Percentiles rank a stretch among this genome's conserved stretches.
Conservation (phyloP, 2,329 filamentous ascomycete species). For the Verticillium tricorpus region DNA sequence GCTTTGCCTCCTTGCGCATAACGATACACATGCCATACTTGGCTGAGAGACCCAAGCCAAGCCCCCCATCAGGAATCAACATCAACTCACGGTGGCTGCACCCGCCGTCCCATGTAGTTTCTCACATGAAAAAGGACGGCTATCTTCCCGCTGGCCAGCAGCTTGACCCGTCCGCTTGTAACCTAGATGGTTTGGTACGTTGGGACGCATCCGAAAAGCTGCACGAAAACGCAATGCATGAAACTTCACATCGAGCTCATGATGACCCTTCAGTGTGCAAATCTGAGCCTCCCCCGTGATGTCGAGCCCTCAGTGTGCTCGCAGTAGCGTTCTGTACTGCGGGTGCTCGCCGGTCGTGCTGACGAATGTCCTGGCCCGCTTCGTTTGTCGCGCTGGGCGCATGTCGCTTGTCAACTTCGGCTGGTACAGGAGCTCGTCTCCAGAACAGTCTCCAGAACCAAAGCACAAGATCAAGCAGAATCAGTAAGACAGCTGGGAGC, state of each 20-base stretch:
- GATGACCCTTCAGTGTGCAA: neutral
- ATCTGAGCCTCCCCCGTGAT: neutral
- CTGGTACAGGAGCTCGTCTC: neutral
- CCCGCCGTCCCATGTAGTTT: too few species aligned
- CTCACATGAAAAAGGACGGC: too few species aligned
- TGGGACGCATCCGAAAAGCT: too few species aligned
- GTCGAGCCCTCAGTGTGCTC: neutral
- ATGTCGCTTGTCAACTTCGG: neutral
- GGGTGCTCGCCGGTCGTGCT: neutral
- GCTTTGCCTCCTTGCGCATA: too few species aligned
- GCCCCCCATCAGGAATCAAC: too few species aligned
- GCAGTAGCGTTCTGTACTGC: neutral
- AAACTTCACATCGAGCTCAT: neutral
- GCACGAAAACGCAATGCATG: too few species aligned
- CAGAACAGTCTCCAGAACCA: conserved; percentile 46
- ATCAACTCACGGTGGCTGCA: too few species aligned
- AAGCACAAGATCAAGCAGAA: conserved; percentile 46
- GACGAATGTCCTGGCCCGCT: neutral
- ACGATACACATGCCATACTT: too few species aligned
- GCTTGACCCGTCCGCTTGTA: too few species aligned
- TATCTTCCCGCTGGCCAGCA: too few species aligned
- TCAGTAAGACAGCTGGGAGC: conserved; percentile 40
- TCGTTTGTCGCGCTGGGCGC: neutral
- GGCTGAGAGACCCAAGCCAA: too few species aligned
- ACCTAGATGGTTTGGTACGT: too few species aligned